Evolutionary conservation across 805 yeast species (phyloP).

Genomic region (Saccharomycopsis malanga): DNA sequence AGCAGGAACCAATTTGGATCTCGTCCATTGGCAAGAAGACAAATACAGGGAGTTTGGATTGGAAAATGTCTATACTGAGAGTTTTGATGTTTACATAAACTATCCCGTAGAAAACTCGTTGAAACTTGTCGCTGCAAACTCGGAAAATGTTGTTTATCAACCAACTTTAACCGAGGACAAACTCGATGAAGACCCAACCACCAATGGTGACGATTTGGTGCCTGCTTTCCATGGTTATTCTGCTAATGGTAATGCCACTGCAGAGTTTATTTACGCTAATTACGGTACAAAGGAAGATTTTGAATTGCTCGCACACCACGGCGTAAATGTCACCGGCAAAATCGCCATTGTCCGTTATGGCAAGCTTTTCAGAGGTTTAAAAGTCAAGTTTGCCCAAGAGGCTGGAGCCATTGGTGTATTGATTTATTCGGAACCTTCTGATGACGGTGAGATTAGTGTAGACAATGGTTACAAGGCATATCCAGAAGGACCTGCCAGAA

Average conservation of each 20-base stretch:
- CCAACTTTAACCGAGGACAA: conserved; percentile 50
- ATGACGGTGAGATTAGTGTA: conserved; percentile 43
- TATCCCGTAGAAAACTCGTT: conserved; percentile 53
- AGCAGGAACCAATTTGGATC: conserved; percentile 45
- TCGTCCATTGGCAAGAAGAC: conserved; percentile 52
- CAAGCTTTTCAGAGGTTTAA: conserved; percentile 59
- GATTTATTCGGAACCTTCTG: conserved; percentile 64
- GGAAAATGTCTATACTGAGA: conserved; percentile 39
- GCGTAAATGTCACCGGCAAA: conserved; percentile 47
- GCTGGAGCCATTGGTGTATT: conserved; percentile 61
- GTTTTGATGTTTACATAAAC: conserved; percentile 56
- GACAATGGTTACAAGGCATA: conserved; percentile 56
- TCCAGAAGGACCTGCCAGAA: conserved; percentile 72
- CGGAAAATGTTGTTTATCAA: conserved; percentile 34
- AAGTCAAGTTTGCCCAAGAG: conserved; percentile 71
- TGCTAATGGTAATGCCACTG: conserved; percentile 69
- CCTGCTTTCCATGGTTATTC: conserved; percentile 77
- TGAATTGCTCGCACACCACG: conserved; percentile 36
- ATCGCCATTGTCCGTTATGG: conserved; percentile 68
- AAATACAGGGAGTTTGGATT: conserved; percentile 58
- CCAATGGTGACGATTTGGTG: conserved; percentile 38
- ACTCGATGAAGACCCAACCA: conserved; percentile 43
- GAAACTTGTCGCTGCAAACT: conserved; percentile 28
- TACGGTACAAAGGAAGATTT: conserved; percentile 62
- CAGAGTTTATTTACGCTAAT: conserved; percentile 57